Evolutionary conservation across 768 basidiomycete species (phyloP), one percentile per base, ranked within the genome.

Genomic region (Russula olivacea): DNA sequence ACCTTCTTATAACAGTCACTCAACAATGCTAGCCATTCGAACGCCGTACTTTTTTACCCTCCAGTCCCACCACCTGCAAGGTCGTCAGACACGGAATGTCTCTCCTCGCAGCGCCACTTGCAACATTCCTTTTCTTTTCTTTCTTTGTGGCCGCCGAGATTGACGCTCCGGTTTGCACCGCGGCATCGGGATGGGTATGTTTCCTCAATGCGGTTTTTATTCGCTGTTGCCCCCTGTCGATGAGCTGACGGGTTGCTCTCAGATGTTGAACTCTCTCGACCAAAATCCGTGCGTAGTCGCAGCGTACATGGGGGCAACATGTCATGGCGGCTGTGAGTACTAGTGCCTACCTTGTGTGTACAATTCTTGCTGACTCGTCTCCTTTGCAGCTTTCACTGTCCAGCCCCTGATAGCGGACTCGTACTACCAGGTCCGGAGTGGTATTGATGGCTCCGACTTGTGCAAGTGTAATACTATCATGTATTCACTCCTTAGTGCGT

Each of bases 401-500:
- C 2, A 17, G 10, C 0, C 53, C 0, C 58, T 64, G 6, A 0
- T 0, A n/a, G 53, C 58, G 8, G 58, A 36, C 41, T 21, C 40
- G 12, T 64, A 64, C 34, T n/a, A n/a, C 9, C 14, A 0, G 58
- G 58, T 6, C 63, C 63, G n/a, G 0, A 50, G 23, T 2, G 40
- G 8, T 23, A 0, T 6, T 23, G 58, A 55, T 6, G 25, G 21
- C n/a, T 1, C 11, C 21, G 38, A 64, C 34, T 2, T 55, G 54
- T 64, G 63, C 63, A 55, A 60, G 53, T 64, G 63, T 25, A 64
- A 38, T 49, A 60, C 58, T 0, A 11, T 64, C 17, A 9, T 23
- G 7, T 64, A 64, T 40, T 54, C 43, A 3, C 63, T 64, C 25
- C 7, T 64, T 15, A 64, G 63, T 9, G 63, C 63, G n/a, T 64